Percentiles rank a stretch among this genome's conserved stretches.
Conservation (phyloP, 345 rosid species). For the Jatropha curcas region DNA sequence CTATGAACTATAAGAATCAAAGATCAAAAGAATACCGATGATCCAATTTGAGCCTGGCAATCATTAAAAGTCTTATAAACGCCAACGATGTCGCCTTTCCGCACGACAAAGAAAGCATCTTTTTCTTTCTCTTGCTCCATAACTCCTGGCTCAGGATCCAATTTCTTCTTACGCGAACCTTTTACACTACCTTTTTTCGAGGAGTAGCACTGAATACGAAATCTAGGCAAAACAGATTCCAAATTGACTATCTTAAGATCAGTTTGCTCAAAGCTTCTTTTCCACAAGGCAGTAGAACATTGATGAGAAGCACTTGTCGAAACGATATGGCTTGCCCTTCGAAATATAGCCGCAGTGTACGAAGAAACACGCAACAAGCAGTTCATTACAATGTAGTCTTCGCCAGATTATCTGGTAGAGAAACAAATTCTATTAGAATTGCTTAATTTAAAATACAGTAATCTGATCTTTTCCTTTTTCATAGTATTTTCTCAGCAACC, state of each 20-base stretch:
- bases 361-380: slow-evolving; percentile 57
- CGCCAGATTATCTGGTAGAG: background rate
- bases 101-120: slow-evolving; percentile 71
- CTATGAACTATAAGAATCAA: background rate
- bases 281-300: slow-evolving; percentile 27
- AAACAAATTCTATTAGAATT: background rate
- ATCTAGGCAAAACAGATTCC: slow-evolving; percentile 27
- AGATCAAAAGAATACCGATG: slow-evolving; percentile 48
- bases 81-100: slow-evolving; percentile 86
- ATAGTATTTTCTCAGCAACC: background rate
- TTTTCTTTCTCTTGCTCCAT: slow-evolving; percentile 60
- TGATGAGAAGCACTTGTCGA: slow-evolving; percentile 31
- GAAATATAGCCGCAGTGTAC: slow-evolving; percentile 43
- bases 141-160: slow-evolving; percentile 20
- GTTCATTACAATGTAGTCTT: slow-evolving; percentile 40
- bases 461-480: background rate
- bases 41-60: slow-evolving; percentile 85
- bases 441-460: background rate
- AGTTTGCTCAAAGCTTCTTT: slow-evolving; percentile 24
- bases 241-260: slow-evolving; percentile 28
- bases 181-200: slow-evolving; percentile 33
- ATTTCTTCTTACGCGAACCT: slow-evolving; percentile 29
- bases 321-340: slow-evolving; percentile 38
- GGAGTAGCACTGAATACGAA: slow-evolving; percentile 51
- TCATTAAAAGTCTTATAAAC: slow-evolving; percentile 64